These are phyloP conservation scores for Inosperma sp. DNA, from an alignment of 768 basidiomycete genomes.

Conservation along the genomic window DNA sequence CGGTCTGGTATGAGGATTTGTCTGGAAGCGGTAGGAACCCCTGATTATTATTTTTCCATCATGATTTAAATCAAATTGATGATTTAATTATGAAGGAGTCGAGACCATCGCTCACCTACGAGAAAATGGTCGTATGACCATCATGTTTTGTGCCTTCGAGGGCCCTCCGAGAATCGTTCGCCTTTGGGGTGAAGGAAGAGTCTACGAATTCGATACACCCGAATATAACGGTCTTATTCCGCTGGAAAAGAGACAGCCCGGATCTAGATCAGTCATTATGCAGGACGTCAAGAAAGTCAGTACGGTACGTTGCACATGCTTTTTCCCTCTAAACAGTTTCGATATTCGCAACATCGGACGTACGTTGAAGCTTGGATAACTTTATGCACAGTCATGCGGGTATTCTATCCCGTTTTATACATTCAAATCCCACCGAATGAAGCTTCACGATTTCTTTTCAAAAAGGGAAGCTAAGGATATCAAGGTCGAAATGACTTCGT, in stretches of 20 bases:
- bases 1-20: conserved; percentile 65
- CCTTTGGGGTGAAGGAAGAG: conserved; percentile 50
- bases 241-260: conserved; percentile 39
- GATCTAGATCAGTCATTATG: conserved; percentile 51
- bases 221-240: conserved; percentile 47
- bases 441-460: conserved; percentile 35
- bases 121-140: conserved; percentile 55
- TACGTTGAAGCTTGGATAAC: neutral
- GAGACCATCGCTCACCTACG: conserved; percentile 58
- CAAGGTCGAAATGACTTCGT: conserved; percentile 13
- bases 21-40: conserved; percentile 52
- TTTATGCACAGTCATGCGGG: conserved; percentile 63
- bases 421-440: conserved; percentile 44
- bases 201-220: conserved; percentile 52
- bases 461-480: conserved; percentile 35
- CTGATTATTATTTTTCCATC: neutral
- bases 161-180: conserved; percentile 54
- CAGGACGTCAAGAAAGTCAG: conserved; percentile 50
- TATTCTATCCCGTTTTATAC: conserved; percentile 50
- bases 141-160: conserved; percentile 57
- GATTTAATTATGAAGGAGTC: conserved; percentile 32
- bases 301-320: conserved; percentile 31
- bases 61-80: neutral
- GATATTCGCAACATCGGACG: neutral
- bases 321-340: neutral